Evolutionary conservation across 2,329 filamentous ascomycete species (phyloP).

Genomic region (Trichoderma hamatum): DNA sequence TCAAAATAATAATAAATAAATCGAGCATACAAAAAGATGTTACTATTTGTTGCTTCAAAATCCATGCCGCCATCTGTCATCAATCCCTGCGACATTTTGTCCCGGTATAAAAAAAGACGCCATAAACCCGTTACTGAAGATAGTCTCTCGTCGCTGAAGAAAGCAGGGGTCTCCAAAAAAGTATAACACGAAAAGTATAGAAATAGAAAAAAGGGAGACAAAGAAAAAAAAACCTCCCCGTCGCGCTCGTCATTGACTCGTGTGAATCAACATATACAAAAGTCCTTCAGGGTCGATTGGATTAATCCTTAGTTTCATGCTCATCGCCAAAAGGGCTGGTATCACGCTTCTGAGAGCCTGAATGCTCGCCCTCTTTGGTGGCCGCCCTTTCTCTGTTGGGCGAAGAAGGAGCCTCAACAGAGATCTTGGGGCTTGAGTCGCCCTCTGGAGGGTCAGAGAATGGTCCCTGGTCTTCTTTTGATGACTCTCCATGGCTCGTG

Average conservation of each 20-base stretch:
- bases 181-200: conserved; percentile 31
- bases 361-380: conserved; percentile 33
- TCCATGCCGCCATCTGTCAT: conserved; percentile 36
- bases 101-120: conserved; percentile 35
- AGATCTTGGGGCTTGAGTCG: conserved; percentile 32
- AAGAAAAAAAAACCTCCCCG: not conserved
- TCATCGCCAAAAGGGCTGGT: conserved; percentile 61
- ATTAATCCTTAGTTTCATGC: conserved; percentile 57
- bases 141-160: conserved; percentile 29
- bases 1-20: conserved; percentile 27
- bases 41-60: conserved; percentile 31
- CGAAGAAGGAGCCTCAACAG: not conserved
- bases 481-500: conserved; percentile 50
- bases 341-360: conserved; percentile 36
- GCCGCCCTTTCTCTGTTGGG: not conserved
- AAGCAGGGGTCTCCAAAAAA: conserved; percentile 34
- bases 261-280: conserved; percentile 31
- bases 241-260: conserved; percentile 9
- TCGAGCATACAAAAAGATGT: conserved; percentile 31
- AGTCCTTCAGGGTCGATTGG: not conserved
- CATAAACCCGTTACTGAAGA: conserved; percentile 34
- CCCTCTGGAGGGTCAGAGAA: conserved; percentile 59
- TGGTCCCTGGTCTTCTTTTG: conserved; percentile 57
- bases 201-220: not conserved
- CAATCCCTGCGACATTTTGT: conserved; percentile 34